A percentile compares a stretch with the other conserved stretches of the same genome.
Conservation (phyloP, 2,329 filamentous ascomycete species). For the Davidsoniella eucalypti region DNA sequence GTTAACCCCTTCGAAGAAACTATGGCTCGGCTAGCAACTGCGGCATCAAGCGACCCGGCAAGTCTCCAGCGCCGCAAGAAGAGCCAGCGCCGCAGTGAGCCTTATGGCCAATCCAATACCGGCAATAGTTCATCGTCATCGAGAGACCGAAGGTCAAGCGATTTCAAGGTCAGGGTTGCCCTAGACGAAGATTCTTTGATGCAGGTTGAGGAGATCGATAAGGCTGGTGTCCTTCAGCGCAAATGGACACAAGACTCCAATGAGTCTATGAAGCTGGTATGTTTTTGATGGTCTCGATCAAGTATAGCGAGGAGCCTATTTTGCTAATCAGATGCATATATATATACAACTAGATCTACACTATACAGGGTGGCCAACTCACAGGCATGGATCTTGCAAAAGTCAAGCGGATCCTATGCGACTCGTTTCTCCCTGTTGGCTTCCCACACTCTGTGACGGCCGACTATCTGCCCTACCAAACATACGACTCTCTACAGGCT, state of each 20-base stretch:
- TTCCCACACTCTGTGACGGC: constrained; percentile 73
- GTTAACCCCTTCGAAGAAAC: background rate
- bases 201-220: constrained; percentile 24
- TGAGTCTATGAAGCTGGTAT: constrained; percentile 5
- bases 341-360: background rate
- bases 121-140: too few relatives aligned
- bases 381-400: background rate
- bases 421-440: constrained; percentile 74
- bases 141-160: background rate
- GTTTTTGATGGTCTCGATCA: background rate
- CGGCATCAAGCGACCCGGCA: background rate
- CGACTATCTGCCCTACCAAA: constrained; percentile 64
- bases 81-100: background rate
- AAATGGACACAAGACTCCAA: constrained; percentile 17
- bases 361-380: background rate
- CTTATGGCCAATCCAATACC: background rate
- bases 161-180: background rate
- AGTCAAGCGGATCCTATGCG: constrained; percentile 26
- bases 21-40: constrained; percentile 6
- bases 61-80: constrained; percentile 4
- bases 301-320: too few relatives aligned
- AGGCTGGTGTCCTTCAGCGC: constrained; percentile 21
- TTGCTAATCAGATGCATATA: background rate
- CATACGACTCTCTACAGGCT: constrained; percentile 62
- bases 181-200: constrained; percentile 12